These are phyloP conservation scores for Zoysia japonica DNA, from an alignment of 176 grass and related monocot genomes.

Conservation along the genomic window DNA sequence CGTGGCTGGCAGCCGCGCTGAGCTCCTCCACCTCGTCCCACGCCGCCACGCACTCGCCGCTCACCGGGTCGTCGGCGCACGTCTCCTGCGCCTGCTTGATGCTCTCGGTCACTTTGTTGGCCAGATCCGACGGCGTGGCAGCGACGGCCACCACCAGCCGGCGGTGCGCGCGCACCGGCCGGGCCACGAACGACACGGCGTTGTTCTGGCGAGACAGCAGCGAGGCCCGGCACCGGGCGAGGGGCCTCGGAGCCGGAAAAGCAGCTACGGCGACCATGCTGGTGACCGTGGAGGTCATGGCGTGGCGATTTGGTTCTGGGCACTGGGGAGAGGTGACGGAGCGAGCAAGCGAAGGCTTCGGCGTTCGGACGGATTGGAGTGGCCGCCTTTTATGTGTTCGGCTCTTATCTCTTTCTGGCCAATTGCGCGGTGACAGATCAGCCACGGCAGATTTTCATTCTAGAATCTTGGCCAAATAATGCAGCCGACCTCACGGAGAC, in stretches of 20 bases:
- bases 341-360: neutral
- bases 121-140: constrained; percentile 62
- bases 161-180: constrained; percentile 8
- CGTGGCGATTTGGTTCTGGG: neutral
- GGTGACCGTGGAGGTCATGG: constrained; percentile 45
- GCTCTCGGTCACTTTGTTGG: constrained; percentile 82
- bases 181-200: constrained; percentile 36
- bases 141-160: constrained; percentile 38
- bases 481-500: neutral
- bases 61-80: constrained; percentile 57
- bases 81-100: constrained; percentile 88
- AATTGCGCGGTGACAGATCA: constrained; percentile 62
- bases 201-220: constrained; percentile 10
- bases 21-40: constrained; percentile 99
- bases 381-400: constrained; percentile 31
- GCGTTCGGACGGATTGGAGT: constrained; percentile 24
- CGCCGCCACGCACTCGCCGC: constrained; percentile 80
- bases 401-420: constrained; percentile 49
- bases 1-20: constrained; percentile 61
- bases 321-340: constrained; percentile 12
- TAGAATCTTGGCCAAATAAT: neutral
- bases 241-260: constrained; percentile 32
- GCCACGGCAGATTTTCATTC: constrained; percentile 49
- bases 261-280: constrained; percentile 46
- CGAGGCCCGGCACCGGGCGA: neutral